Conservation (phyloP, 345 rosid genomes). For the Rhodomyrtus tomentosa region DNA sequence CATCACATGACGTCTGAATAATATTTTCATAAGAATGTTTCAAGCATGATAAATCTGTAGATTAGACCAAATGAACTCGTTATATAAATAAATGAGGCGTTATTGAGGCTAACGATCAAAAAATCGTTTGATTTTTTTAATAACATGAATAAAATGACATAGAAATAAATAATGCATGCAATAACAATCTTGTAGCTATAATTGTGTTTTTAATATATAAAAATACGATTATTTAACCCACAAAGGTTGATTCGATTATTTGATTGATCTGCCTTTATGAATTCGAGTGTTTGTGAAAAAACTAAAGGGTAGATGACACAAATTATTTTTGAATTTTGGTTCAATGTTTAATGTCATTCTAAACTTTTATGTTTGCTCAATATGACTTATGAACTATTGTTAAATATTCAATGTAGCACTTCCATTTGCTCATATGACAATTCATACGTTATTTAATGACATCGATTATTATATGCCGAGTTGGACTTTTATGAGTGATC, state of each 20-base stretch:
- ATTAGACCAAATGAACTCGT: background rate
- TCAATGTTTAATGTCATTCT: background rate
- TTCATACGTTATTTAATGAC: no score
- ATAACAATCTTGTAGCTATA: no score
- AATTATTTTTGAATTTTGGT: accelerated
- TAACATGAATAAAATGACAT: background rate
- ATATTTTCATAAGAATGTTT: background rate
- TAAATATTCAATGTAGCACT: background rate
- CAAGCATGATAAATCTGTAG: background rate
- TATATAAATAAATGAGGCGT: background rate
- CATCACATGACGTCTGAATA: background rate
- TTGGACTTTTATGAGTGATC: no score
- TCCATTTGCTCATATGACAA: background rate
- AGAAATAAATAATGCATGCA: background rate
- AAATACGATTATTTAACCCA: background rate
- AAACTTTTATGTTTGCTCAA: no score
- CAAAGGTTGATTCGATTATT: background rate
- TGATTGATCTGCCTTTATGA: background rate
- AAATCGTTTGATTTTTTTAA: background rate
- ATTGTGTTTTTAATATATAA: background rate
- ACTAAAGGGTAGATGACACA: background rate
- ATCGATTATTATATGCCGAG: no score
- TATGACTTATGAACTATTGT: accelerated
- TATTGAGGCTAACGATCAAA: no score
- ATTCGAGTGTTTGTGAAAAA: background rate